Conservation (phyloP, 306 rosid species). For the Aeschynomene evenia region DNA sequence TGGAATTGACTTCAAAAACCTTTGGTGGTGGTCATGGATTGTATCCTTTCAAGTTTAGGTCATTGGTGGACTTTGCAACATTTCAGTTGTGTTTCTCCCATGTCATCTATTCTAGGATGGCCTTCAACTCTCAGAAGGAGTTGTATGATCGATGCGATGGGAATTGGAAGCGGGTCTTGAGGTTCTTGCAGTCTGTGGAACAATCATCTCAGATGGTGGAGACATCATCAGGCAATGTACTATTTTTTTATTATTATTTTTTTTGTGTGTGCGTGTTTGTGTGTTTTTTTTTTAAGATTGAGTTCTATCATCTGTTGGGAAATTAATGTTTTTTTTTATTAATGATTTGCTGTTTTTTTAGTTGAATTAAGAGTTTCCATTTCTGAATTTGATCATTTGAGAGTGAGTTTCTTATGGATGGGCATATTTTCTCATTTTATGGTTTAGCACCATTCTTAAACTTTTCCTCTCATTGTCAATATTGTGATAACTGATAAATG, state of each 20-base stretch:
- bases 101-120: constrained; percentile 49
- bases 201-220: constrained; percentile 68
- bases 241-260: too few relatives aligned
- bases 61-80: constrained; percentile 73
- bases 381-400: neutral
- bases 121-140: constrained; percentile 52
- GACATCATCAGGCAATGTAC: constrained; percentile 97
- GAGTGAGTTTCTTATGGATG: neutral
- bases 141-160: constrained; percentile 69
- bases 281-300: too few relatives aligned
- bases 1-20: constrained; percentile 79
- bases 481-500: neutral
- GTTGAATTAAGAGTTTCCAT: constrained; percentile 8
- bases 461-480: neutral
- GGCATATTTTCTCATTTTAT: neutral
- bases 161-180: constrained; percentile 83
- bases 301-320: constrained; percentile 27
- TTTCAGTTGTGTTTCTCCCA: constrained; percentile 69
- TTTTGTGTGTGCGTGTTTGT: too few relatives aligned
- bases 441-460: neutral
- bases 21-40: constrained; percentile 46
- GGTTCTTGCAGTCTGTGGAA: constrained; percentile 87
- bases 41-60: constrained; percentile 61
- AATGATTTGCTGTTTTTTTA: neutral
- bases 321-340: neutral